Evolutionary conservation across 2,329 filamentous ascomycete species (phyloP).

Genomic region (Trichophyton mentagrophytes): DNA sequence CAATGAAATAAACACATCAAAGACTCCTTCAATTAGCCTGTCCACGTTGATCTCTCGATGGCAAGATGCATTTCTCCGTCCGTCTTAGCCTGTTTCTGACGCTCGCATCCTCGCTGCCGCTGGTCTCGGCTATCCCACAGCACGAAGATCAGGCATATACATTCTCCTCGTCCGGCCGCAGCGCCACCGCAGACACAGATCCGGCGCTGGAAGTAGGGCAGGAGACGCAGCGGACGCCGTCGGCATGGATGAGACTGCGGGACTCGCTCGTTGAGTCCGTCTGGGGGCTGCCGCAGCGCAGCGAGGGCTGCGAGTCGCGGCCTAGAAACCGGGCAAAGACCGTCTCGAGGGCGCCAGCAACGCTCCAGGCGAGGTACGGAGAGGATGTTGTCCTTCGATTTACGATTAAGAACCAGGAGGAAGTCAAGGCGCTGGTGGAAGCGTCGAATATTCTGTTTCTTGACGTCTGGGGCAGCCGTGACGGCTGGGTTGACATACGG

Average conservation of each 20-base stretch:
- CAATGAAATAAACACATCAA: background rate
- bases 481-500: slow-evolving; percentile 73
- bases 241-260: slow-evolving; percentile 29
- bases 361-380: slow-evolving; percentile 47
- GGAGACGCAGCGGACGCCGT: slow-evolving; percentile 17
- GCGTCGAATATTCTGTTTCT: slow-evolving; percentile 64
- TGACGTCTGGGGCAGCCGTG: slow-evolving; percentile 79
- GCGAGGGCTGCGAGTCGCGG: slow-evolving; percentile 3
- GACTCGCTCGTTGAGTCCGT: slow-evolving; percentile 33
- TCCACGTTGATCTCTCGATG: background rate
- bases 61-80: background rate
- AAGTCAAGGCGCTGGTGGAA: slow-evolving; percentile 58
- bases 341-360: slow-evolving; percentile 23
- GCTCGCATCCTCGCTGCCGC: slow-evolving; percentile 2
- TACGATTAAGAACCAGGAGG: slow-evolving; percentile 53
- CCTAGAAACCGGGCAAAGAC: slow-evolving; percentile 14
- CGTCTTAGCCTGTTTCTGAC: background rate
- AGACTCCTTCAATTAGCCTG: background rate
- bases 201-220: slow-evolving; percentile 18
- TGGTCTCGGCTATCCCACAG: slow-evolving; percentile 8
- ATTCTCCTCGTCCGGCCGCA: slow-evolving; percentile 14
- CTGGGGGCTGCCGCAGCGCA: slow-evolving; percentile 26
- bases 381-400: slow-evolving; percentile 84
- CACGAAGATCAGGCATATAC: slow-evolving; percentile 5
- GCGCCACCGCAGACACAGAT: slow-evolving; percentile 20